phyloP scores from a whole-genome alignment of 768 basidiomycete species.

The Clavulina sp. region DNA sequence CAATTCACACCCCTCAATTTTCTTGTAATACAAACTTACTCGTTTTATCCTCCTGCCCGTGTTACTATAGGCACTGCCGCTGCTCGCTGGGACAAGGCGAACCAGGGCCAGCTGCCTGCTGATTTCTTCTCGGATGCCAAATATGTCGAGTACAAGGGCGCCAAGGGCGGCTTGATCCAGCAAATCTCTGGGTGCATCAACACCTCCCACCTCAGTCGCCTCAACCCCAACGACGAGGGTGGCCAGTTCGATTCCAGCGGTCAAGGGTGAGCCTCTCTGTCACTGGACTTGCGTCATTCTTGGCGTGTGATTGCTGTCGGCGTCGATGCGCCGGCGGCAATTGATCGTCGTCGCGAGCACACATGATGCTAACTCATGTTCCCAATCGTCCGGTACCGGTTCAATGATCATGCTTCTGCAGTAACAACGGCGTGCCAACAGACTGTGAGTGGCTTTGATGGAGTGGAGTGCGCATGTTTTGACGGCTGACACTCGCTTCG shows the following conservation, averaged over 20 bases:
- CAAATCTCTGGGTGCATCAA: conserved; percentile 2
- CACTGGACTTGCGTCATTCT: neutral
- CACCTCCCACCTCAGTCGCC: neutral
- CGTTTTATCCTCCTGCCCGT: no score
- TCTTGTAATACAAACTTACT: no score
- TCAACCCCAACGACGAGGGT: neutral
- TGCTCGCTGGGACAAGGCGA: neutral
- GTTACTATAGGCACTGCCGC: neutral
- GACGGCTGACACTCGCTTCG: no score
- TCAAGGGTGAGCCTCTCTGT: no score
- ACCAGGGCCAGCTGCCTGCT: neutral
- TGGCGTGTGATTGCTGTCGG: neutral
- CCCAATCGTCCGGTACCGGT: neutral
- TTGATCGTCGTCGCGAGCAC: neutral
- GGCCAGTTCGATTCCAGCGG: conserved; percentile 2
- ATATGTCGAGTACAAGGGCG: neutral
- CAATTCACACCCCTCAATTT: no score
- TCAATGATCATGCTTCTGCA: neutral
- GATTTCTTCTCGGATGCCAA: neutral
- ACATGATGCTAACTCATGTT: neutral
- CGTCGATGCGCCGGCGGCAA: neutral
- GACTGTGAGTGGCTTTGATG: no score
- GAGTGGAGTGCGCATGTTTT: no score
- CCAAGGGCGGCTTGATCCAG: neutral
- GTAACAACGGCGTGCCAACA: neutral